A percentile compares a stretch with the other conserved stretches of the same genome.
Evolutionary conservation across 1,139 yeast genomes (phyloP).

Genomic region (Wickerhamiella infanticola): DNA sequence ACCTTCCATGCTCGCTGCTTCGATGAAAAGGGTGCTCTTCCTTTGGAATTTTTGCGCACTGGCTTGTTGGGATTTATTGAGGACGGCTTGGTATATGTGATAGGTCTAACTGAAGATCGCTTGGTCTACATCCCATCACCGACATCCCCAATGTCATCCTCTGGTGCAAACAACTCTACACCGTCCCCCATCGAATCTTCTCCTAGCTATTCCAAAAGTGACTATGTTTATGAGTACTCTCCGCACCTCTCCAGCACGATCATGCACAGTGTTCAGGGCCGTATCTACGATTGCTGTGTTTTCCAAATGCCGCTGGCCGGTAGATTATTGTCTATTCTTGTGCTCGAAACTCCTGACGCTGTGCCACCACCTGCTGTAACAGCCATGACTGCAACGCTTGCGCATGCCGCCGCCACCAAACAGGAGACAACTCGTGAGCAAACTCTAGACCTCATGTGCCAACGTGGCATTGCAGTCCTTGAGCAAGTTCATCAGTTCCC

Average conservation of each 20-base stretch:
- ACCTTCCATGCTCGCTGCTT: slow-evolving; percentile 73
- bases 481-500: slow-evolving; percentile 59
- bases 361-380: slow-evolving; percentile 12
- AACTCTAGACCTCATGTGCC: slow-evolving; percentile 54
- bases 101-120: slow-evolving; percentile 86
- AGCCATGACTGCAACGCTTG: slow-evolving; percentile 19
- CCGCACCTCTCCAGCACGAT: slow-evolving; percentile 70
- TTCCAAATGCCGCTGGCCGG: slow-evolving; percentile 77
- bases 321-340: slow-evolving; percentile 73
- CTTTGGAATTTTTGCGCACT: slow-evolving; percentile 73
- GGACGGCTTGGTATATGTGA: slow-evolving; percentile 72
- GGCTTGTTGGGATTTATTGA: slow-evolving; percentile 79
- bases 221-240: slow-evolving; percentile 40
- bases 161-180: neutral
- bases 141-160: slow-evolving; percentile 17
- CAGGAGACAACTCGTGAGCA: slow-evolving; percentile 6
- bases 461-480: slow-evolving; percentile 55
- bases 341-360: slow-evolving; percentile 73
- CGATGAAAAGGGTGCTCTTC: slow-evolving; percentile 51
- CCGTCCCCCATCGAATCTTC: neutral
- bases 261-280: slow-evolving; percentile 57
- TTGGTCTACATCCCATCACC: slow-evolving; percentile 39
- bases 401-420: slow-evolving; percentile 6
- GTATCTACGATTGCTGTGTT: slow-evolving; percentile 79
- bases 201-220: slow-evolving; percentile 30